Conservation (phyloP, 2,329 filamentous ascomycete species). For the Sclerotinia nivalis region DNA sequence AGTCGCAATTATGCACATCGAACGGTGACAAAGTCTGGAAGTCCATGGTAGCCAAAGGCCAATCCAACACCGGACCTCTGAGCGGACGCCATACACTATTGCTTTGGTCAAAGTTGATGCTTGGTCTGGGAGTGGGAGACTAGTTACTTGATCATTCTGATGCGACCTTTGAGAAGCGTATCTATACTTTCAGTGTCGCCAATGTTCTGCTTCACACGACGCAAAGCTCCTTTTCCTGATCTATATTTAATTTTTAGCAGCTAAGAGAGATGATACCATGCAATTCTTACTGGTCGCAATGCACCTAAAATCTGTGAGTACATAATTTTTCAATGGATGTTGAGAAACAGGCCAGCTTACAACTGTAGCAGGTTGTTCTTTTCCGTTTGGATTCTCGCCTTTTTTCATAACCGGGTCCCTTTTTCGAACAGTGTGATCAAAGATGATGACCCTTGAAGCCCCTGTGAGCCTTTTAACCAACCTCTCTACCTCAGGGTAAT, state of each 20-base stretch:
- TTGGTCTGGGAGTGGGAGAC: too few species aligned
- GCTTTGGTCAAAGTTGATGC: background rate
- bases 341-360: too few species aligned
- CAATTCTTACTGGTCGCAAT: constrained; percentile 24
- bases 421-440: constrained; percentile 22
- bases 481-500: constrained; percentile 19
- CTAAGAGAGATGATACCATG: background rate
- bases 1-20: constrained; percentile 18
- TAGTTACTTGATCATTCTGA: constrained; percentile 22
- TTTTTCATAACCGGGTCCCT: background rate
- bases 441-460: constrained; percentile 19
- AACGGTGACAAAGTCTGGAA: constrained; percentile 2
- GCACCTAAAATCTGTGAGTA: constrained; percentile 14
- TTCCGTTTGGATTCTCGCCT: constrained; percentile 20
- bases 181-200: constrained; percentile 7
- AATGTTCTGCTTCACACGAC: constrained; percentile 16
- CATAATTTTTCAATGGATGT: background rate
- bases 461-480: constrained; percentile 16
- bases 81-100: constrained; percentile 28
- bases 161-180: constrained; percentile 13
- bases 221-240: constrained; percentile 11
- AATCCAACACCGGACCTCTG: constrained; percentile 22
- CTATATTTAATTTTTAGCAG: background rate
- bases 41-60: constrained; percentile 27
- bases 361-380: constrained; percentile 21